Conservation (phyloP, 169 alveolate species). For the Babesia ovis region DNA sequence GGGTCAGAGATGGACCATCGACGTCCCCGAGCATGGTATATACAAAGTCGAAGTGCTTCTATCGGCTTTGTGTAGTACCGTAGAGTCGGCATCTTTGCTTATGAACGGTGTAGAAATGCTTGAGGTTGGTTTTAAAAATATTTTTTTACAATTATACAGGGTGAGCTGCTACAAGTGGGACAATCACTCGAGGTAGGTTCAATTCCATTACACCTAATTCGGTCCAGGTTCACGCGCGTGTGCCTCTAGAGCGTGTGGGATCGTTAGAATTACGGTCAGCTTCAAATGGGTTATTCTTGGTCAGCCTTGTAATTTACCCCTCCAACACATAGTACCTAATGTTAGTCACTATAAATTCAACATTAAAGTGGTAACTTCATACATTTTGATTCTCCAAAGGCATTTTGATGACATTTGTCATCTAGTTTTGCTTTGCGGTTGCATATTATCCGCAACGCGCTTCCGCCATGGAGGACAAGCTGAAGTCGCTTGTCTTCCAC, state of each 20-base stretch:
- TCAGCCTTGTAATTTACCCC: conserved; percentile 36
- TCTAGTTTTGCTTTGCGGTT: not conserved
- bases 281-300: conserved; percentile 47
- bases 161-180: conserved; percentile 47
- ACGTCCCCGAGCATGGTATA: conserved; percentile 57
- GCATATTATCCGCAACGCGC: not conserved
- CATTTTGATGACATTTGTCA: not conserved
- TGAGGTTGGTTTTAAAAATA: conserved; percentile 13
- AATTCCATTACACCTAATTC: not conserved
- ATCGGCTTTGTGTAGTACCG: conserved; percentile 31
- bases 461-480: conserved; percentile 35
- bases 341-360: not conserved
- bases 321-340: conserved; percentile 18
- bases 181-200: conserved; percentile 50
- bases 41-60: conserved; percentile 38
- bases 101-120: conserved; percentile 52
- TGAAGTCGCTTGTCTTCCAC: conserved; percentile 53
- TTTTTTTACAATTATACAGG: conserved; percentile 10
- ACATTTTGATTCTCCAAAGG: not conserved
- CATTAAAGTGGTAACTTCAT: not conserved
- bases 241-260: conserved; percentile 64
- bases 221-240: conserved; percentile 27
- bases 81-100: conserved; percentile 18
- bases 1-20: conserved; percentile 58
- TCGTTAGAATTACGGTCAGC: conserved; percentile 44